A percentile compares a stretch with the other conserved stretches of the same genome.
phyloP scores from a whole-genome alignment of 306 rosid genomes.

The Ochetophila trinervis region DNA sequence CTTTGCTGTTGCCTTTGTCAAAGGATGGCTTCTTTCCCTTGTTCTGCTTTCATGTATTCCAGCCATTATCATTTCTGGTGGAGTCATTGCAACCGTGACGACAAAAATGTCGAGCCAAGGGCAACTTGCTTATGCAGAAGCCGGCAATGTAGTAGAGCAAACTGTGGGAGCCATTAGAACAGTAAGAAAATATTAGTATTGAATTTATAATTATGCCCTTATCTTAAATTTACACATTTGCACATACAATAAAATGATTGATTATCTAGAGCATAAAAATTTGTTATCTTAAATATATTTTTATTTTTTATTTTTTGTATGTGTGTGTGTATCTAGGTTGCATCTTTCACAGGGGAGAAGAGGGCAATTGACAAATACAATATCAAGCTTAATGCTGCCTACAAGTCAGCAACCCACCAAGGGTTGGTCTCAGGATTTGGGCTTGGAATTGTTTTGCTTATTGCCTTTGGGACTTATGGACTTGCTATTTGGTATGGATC shows the following conservation, averaged over 20 bases:
- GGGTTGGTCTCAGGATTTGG: constrained; percentile 64
- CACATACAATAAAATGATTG: background rate
- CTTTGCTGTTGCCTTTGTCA: constrained; percentile 53
- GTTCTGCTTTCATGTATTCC: constrained; percentile 62
- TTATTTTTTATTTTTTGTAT: background rate
- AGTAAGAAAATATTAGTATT: constrained; percentile 30
- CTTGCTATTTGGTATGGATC: constrained; percentile 86
- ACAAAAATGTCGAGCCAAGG: constrained; percentile 66
- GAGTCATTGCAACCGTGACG: constrained; percentile 30
- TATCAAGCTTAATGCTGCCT: constrained; percentile 50
- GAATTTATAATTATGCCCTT: background rate
- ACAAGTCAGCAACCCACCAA: constrained; percentile 46
- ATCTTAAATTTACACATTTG: background rate
- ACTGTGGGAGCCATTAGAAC: constrained; percentile 70
- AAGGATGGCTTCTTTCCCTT: constrained; percentile 62
- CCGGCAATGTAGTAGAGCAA: constrained; percentile 73
- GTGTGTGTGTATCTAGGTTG: constrained; percentile 51
- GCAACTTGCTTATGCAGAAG: constrained; percentile 75
- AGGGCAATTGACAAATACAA: constrained; percentile 56
- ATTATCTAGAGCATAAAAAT: background rate
- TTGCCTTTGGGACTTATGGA: constrained; percentile 56
- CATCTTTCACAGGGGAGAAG: constrained; percentile 78
- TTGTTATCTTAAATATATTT: background rate
- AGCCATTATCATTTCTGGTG: constrained; percentile 45
- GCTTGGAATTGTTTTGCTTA: constrained; percentile 35